These are phyloP conservation scores for Pleurostoma richardsiae DNA, from an alignment of 2,329 filamentous ascomycete genomes.

Conservation along the genomic window DNA sequence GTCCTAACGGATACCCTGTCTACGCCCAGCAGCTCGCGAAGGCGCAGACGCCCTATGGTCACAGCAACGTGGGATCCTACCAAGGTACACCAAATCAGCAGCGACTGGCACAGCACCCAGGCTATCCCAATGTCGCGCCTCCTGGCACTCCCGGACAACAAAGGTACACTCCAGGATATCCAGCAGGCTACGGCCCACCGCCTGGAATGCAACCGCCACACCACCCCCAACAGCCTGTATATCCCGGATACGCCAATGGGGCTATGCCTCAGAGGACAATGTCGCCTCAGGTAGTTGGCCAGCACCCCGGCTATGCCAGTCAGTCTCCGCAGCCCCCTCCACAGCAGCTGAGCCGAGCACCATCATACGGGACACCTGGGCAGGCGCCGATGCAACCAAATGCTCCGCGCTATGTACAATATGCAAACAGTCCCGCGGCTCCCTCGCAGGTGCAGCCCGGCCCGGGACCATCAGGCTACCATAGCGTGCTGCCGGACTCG, in stretches of 20 bases:
- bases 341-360: conserved; percentile 13
- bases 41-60: conserved; percentile 42
- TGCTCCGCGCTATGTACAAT: too few relatives aligned
- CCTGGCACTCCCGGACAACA: conserved; percentile 35
- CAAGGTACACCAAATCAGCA: conserved; percentile 35
- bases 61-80: conserved; percentile 41
- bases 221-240: conserved; percentile 25
- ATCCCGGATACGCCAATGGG: conserved; percentile 39
- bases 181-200: conserved; percentile 14
- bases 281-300: conserved; percentile 33
- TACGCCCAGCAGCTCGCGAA: conserved; percentile 48
- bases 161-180: conserved; percentile 26
- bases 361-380: conserved; percentile 7
- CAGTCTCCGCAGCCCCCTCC: conserved; percentile 27
- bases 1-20: conserved; percentile 38
- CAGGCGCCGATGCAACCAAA: not conserved
- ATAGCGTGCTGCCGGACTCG: conserved; percentile 42
- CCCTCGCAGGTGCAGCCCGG: not conserved
- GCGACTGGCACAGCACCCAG: conserved; percentile 32
- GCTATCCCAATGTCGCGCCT: conserved; percentile 32
- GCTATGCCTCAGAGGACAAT: conserved; percentile 34
- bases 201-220: conserved; percentile 11
- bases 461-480: conserved; percentile 37
- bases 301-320: conserved; percentile 25
- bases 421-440: too few relatives aligned